These are phyloP conservation scores for Podila clonocystis DNA, from an alignment of 192 early-diverging fungal species.

Conservation along the genomic window DNA sequence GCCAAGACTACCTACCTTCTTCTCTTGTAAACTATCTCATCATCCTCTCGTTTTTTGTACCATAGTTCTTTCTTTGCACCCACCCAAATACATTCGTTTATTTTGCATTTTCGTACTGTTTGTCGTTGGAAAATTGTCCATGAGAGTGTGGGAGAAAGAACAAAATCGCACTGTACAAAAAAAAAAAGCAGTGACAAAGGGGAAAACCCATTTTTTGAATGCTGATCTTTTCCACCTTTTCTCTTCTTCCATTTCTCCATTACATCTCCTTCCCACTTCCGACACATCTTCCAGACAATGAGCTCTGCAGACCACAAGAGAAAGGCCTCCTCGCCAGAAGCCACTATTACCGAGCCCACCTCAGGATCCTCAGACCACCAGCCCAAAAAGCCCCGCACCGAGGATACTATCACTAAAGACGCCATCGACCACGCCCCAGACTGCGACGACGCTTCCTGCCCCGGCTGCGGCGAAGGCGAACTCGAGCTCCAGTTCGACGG, in stretches of 20 bases:
- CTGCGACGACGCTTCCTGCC: slow-evolving; percentile 65
- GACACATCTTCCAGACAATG: slow-evolving; percentile 6
- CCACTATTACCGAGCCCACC: neutral
- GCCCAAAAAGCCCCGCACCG: slow-evolving; percentile 32
- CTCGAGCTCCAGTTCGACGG: slow-evolving; percentile 66
- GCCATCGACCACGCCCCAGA: slow-evolving; percentile 55
- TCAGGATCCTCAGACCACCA: slow-evolving; percentile 4
- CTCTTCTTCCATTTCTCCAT: neutral
- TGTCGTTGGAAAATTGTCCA: no score
- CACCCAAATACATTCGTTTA: no score
- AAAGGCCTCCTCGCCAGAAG: slow-evolving; percentile 31
- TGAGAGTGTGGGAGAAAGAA: no score
- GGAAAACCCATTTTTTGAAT: no score
- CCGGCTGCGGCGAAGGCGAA: slow-evolving; percentile 70
- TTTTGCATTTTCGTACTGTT: no score
- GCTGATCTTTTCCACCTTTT: neutral
- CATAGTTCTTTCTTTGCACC: no score
- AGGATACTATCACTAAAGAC: slow-evolving; percentile 8
- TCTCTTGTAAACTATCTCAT: neutral
- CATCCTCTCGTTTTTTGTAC: neutral
- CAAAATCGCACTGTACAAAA: no score
- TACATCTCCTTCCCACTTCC: neutral
- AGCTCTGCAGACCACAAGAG: slow-evolving; percentile 36
- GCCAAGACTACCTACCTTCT: neutral
- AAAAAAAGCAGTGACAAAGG: no score